Evolutionary conservation across 306 rosid species (phyloP), one percentile per base, ranked within the genome.

Genomic region (Oemleria cerasiformis): DNA sequence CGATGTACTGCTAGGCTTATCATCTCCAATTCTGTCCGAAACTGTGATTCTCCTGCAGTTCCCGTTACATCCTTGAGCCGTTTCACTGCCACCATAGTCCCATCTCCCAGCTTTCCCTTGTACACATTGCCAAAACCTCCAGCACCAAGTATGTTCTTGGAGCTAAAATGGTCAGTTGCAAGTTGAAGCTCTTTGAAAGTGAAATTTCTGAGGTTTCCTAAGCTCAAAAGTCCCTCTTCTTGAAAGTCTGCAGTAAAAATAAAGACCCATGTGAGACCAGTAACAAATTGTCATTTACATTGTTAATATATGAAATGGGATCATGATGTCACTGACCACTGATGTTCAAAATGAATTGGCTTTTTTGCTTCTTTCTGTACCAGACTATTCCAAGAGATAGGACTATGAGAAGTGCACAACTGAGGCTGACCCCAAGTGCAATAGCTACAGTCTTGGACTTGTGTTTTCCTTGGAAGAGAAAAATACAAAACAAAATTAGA

Each of bases 81-180:
- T 83, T 94, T 94, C 77, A 94, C 98, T 1, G 98, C 98, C 55
- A 94, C 96, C 82, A 89, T 72, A 7, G 88, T 80, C 70, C 96
- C 95, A 47, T 89, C 90, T 66, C 87, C 90, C n/a, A 91, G 84
- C 84, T 87, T 94, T 64, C 98, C 98, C 77, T 81, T 74, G 11
- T 94, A 94, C 17, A 94, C 98, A 75, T 91, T 89, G 56, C 98
- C 98, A 82, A 94, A 94, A 21, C 98, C 98, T 77, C 98, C 98
- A 50, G 95, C 94, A 43, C 98, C 98, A 70, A 94, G 97, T 73
- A 94, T 91, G 75, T 85, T 79, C 77, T 87, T 91, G 30, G 95
- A 80, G 84, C 91, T 85, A 80, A 94, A 94, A 81, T 79, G 77
- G 65, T 89, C 92, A 0, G 98, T 94, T 23, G 95, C 95, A 2